Evolutionary conservation across 345 rosid genomes (phyloP), one percentile per base, ranked within the genome.

Genomic region (Populus alba): DNA sequence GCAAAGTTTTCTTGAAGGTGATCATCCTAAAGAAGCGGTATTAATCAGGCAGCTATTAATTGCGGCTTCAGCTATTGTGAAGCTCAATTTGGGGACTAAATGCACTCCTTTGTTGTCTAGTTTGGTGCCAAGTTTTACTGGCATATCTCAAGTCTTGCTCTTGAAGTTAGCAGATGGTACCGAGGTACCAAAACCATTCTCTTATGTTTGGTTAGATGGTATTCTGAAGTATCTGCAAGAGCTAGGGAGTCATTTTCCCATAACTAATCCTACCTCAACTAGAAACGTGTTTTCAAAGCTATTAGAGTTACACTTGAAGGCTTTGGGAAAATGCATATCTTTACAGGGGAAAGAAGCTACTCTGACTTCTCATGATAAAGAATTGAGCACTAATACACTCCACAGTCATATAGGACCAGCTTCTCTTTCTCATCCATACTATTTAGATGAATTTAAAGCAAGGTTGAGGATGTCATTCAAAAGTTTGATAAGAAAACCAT

Each of bases 161-260:
- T 85, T 79, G 81, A 89, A 87, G 74, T 87, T 96, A 37, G 91
- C 83, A 43, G 89, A 84, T 75, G 66, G 77, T 72, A 74, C 10
- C 74, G 86, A 85, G 87, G 79, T 76, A 76, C 90, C 87, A 16
- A 80, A 79, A 22, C 81, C 92, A 38, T 86, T 86, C 75, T 78
- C 91, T 25, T 86, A 91, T 77, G 81, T 94, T 75, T 94, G 93
- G 93, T 85, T 94, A 80, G 97, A 94, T 81, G 98, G 98, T 83
- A 88, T 87, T 79, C 88, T 90, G 77, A 89, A 85, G 85, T 88
- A 81, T 88, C 81, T 92, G 77, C 93, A 94, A 88, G 97, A 92
- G 82, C 72, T 94, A 66, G 98, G 91, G 81, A 81, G 83, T 75
- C 87, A 83, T 78, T 84, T 94, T 73, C 87, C 88, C 66, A 75